A percentile compares a stretch with the other conserved stretches of the same genome.
These are phyloP conservation scores for Saccharomyces hybrid DNA, from an alignment of 1,139 yeast species.

Conservation along the genomic window DNA sequence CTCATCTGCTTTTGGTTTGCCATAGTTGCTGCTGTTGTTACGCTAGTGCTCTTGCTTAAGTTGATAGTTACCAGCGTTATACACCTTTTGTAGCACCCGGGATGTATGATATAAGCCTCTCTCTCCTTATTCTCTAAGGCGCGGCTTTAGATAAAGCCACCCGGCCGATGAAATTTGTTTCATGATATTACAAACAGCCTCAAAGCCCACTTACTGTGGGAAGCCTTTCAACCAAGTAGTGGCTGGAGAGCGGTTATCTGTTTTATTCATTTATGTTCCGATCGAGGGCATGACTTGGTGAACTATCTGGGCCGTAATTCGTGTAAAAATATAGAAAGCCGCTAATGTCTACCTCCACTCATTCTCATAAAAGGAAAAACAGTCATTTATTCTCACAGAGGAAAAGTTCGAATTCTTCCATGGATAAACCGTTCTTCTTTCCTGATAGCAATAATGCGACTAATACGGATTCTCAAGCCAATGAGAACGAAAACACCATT, in stretches of 20 bases:
- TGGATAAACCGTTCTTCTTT: not conserved
- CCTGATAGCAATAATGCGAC: not conserved
- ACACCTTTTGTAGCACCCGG: not conserved
- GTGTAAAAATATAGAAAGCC: not conserved
- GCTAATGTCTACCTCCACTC: not conserved
- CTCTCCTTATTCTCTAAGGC: not conserved
- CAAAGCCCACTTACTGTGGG: not conserved
- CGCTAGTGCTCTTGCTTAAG: not conserved
- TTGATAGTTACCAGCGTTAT: not conserved
- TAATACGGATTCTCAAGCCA: not conserved
- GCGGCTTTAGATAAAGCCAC: not conserved
- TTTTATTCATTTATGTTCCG: not conserved
- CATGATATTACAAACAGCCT: not conserved
- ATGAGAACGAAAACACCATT: not conserved
- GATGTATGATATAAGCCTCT: not conserved
- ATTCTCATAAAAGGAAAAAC: conserved; percentile 11
- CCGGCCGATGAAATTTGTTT: conserved; percentile 1
- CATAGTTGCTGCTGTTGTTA: not conserved
- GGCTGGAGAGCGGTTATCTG: not conserved
- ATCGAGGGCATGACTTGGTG: not conserved
- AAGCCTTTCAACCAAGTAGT: not conserved
- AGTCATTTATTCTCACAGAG: conserved; percentile 11
- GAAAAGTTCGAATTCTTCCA: conserved; percentile 9
- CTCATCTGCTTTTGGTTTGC: conserved; percentile 7
- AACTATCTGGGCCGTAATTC: not conserved